Conservation (phyloP, 768 basidiomycete genomes). For the Dentipellis sp. region DNA sequence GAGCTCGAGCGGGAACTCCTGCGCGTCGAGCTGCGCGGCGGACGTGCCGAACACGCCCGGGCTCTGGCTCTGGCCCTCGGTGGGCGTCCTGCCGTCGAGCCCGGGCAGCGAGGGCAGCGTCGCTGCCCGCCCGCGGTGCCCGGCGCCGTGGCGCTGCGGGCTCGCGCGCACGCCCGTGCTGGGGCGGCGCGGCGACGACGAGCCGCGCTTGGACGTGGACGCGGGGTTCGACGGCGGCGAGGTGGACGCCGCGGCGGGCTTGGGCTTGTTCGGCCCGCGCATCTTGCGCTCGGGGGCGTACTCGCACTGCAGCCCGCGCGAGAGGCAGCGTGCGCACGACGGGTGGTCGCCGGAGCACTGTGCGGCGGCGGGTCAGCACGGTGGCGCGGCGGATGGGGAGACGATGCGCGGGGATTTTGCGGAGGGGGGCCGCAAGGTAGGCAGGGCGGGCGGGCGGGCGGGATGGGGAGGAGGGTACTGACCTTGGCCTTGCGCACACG, state of each 20-base stretch:
- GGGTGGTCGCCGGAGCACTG: constrained; percentile 71
- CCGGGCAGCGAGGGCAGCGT: constrained; percentile 8
- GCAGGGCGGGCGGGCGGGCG: background rate
- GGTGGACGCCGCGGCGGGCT: constrained; percentile 12
- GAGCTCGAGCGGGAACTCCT: background rate
- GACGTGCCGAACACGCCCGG: background rate
- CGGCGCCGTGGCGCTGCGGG: no score
- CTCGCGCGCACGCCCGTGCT: background rate
- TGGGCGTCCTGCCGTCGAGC: background rate
- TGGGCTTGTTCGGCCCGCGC: constrained; percentile 53
- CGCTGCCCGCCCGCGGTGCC: constrained; percentile 2
- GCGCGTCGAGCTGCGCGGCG: background rate
- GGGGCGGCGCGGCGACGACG: background rate
- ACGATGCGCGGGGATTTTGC: background rate
- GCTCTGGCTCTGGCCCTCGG: no score
- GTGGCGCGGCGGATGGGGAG: background rate
- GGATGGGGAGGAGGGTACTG: constrained; percentile 10
- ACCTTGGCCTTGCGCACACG: constrained; percentile 69
- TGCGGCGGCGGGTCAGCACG: background rate
- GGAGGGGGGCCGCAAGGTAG: background rate
- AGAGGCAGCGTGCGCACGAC: constrained; percentile 54
- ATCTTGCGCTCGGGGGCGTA: constrained; percentile 61
- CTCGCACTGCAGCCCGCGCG: constrained; percentile 49
- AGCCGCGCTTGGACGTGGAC: background rate
- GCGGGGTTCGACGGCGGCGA: background rate